Base-by-base conservation (phyloP, 768 basidiomycete species). In the Lactarius psammicola region DNA sequence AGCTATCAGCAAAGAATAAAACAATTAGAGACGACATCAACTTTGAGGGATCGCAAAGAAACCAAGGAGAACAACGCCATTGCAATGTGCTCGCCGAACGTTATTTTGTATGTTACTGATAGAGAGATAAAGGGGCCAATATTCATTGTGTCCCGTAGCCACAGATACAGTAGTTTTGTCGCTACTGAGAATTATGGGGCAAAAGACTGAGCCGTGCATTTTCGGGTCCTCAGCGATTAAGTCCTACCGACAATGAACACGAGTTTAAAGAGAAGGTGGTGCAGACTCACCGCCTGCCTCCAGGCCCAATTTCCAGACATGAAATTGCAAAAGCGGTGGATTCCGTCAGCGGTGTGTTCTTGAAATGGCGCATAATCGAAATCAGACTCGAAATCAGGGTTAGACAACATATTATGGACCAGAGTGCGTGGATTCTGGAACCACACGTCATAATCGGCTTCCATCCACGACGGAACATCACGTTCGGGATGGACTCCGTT, bases 261-360 rank as follows among this genome's bases (percentile, higher is more conserved):
- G 13, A 38, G 38, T 13, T 38, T 38, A 38, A 38, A 15, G 38
- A 38, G 38, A 13, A 2, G 13, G 15, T 15, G 15, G 11, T 15
- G 15, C 1, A 13, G 38, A 71, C 70, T 6, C 42, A 76, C 77
- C 13, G 75, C 76, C 56, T 83, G 79, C 7, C 70, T 60, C 78
- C 78, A 82, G 4, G 77, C 77, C 70, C 74, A 81, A 36, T 78
- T 71, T 3, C 77, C 80, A 0, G 78, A 79, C 77, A 81, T 80
- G 20, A 82, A 68, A 69, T 81, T 20, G 15, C 38, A 38, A 15
- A 38, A 38, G 2, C 38, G 15, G 15, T 38, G 38, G 13, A 15
- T 5, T 15, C 38, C 15, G 5, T 38, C 3, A 13, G 13, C 11
- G 2, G 38, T 38, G 38, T 5, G 13, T 13, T 38, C 38, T 15